A percentile compares a stretch with the other conserved stretches of the same genome.
phyloP scores from a whole-genome alignment of 805 yeast species.

The Candida railenensis region DNA sequence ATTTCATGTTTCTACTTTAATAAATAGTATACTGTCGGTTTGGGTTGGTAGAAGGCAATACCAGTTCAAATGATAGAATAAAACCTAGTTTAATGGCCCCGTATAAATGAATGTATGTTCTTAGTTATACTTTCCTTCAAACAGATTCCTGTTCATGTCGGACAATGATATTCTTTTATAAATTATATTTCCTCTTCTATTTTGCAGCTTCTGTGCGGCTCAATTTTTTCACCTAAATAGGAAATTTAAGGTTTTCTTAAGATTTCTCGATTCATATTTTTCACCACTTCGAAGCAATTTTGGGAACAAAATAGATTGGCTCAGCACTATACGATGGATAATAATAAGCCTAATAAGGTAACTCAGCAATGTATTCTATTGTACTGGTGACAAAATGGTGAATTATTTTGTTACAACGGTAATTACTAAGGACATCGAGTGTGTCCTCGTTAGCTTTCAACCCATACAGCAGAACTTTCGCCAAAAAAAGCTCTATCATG shows the following conservation, averaged over 20 bases:
- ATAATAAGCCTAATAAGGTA: too few species aligned
- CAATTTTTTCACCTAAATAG: constrained; percentile 2
- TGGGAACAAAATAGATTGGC: too few species aligned
- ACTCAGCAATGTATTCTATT: too few species aligned
- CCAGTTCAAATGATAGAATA: background rate
- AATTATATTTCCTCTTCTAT: background rate
- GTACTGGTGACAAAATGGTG: too few species aligned
- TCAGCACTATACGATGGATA: too few species aligned
- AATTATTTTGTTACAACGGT: too few species aligned
- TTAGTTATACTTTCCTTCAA: background rate
- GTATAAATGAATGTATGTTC: background rate
- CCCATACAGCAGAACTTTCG: too few species aligned
- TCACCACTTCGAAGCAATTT: too few species aligned
- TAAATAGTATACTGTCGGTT: background rate
- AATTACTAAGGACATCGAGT: too few species aligned
- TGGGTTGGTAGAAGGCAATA: background rate
- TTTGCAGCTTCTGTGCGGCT: constrained; percentile 4
- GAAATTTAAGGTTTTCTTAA: background rate
- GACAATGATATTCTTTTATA: background rate
- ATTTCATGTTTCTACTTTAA: background rate
- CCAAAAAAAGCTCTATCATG: too few species aligned
- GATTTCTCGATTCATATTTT: background rate
- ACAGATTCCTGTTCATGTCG: background rate
- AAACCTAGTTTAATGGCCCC: background rate
- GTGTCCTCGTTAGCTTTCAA: too few species aligned